phyloP scores from a whole-genome alignment of 257 asterid genomes.

The Linaria vulgaris region DNA sequence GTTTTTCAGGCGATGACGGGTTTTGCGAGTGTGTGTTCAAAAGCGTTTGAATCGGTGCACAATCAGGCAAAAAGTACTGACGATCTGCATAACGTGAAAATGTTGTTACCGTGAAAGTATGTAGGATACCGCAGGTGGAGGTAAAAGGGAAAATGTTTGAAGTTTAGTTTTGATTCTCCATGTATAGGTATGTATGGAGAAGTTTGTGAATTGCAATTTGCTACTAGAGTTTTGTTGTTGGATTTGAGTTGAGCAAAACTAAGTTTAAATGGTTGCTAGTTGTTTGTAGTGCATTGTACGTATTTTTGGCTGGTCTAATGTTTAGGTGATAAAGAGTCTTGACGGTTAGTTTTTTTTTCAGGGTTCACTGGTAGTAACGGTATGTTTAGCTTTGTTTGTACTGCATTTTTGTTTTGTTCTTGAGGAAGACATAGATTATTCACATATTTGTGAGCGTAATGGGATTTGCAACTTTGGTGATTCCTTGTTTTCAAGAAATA shows the following conservation, averaged over 20 bases:
- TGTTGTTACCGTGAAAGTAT: slow-evolving; percentile 53
- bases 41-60: slow-evolving; percentile 77
- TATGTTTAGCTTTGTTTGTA: slow-evolving; percentile 17
- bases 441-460: background rate
- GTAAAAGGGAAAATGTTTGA: slow-evolving; percentile 9
- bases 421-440: background rate
- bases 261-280: background rate
- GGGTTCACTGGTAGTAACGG: slow-evolving; percentile 28
- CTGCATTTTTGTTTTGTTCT: slow-evolving; percentile 10
- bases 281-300: slow-evolving; percentile 17
- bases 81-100: slow-evolving; percentile 55
- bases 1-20: slow-evolving; percentile 94
- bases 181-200: slow-evolving; percentile 24
- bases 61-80: slow-evolving; percentile 61
- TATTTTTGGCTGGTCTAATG: slow-evolving; percentile 25
- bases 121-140: background rate
- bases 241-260: slow-evolving; percentile 5
- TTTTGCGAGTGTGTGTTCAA: slow-evolving; percentile 75
- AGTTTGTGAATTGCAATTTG: slow-evolving; percentile 11
- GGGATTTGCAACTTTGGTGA: background rate
- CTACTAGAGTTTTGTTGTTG: slow-evolving; percentile 20
- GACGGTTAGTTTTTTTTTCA: slow-evolving; percentile 20
- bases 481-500: background rate
- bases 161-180: background rate
- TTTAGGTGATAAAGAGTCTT: slow-evolving; percentile 23